A percentile compares a stretch with the other conserved stretches of the same genome.
Evolutionary conservation across 2,329 filamentous ascomycete species (phyloP).

Genomic region (Colletotrichum lupini): DNA sequence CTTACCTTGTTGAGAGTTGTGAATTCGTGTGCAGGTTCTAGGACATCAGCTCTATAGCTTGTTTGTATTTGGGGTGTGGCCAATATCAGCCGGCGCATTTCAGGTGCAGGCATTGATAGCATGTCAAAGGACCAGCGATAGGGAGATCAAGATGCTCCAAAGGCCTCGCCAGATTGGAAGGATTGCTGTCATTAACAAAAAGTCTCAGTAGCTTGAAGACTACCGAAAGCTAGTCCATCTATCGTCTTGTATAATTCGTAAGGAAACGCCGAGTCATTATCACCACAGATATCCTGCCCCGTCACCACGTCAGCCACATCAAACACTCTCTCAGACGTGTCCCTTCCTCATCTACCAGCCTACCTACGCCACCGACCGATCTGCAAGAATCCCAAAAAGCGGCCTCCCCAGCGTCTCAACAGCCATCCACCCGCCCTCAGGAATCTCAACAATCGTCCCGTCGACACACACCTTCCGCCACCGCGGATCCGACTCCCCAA

Average conservation of each 20-base stretch:
- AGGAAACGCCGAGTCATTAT: neutral
- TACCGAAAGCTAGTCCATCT: neutral
- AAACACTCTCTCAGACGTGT: neutral
- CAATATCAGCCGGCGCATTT: too few relatives aligned
- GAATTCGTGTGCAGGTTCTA: too few relatives aligned
- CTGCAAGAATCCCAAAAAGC: constrained; percentile 58
- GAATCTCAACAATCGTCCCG: constrained; percentile 84
- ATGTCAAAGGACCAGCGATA: too few relatives aligned
- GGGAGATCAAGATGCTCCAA: too few relatives aligned
- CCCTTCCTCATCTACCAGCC: neutral
- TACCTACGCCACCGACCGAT: constrained; percentile 35
- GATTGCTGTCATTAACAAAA: too few relatives aligned
- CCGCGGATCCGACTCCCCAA: constrained; percentile 73
- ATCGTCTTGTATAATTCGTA: neutral
- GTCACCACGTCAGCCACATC: neutral
- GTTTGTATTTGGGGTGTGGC: too few relatives aligned
- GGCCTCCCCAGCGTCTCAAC: constrained; percentile 62
- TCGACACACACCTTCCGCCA: constrained; percentile 95
- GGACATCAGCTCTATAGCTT: too few relatives aligned
- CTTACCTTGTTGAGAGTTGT: too few relatives aligned
- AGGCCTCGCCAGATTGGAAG: too few relatives aligned
- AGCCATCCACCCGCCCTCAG: constrained; percentile 76
- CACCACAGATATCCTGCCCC: neutral
- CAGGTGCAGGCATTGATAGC: too few relatives aligned
- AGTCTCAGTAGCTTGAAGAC: neutral